Evolutionary conservation across 2,329 filamentous ascomycete genomes (phyloP), one percentile per base, ranked within the genome.

Genomic region (Leptodontidium sp.): DNA sequence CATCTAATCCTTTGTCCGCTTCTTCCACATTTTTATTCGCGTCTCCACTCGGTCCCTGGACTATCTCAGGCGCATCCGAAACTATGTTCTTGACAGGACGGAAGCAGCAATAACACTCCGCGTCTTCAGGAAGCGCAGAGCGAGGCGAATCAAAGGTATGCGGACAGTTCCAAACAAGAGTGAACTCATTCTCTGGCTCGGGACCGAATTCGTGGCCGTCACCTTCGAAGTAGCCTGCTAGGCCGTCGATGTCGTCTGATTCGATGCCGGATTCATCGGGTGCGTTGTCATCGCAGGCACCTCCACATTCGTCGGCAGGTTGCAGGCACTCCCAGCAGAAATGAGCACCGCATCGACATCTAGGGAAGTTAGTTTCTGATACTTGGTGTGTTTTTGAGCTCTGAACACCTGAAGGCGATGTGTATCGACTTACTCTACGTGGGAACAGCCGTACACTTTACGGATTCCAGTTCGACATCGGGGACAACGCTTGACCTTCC

Each of bases 401-500:
- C 21, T 21, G 21, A 21, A 24, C 29, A 58, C 14, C 40, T n/a
- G 2, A 1, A 21, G 12, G 24, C 2, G 43, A 12, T 38, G 26
- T 29, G 14, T 14, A 26, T 40, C 4, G 32, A 67, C 65, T 67
- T 67, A 67, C 61, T 79, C 75, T 71, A 86, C 82, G 61, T 85
- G 82, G 43, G 75, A 74, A 71, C 84, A 87, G 7, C 84, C 85
- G 68, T 73, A 82, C 80, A 85, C 84, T 64, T 80, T 80, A 70
- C 80, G 79, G 17, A 86, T 75, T 9, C 81, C 84, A n/a, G 81
- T 78, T 1, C 79, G 78, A 69, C 84, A 86, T 65, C 82, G 82
- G 0, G 84, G 84, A 65, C 85, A 87, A 9, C 79, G 78, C 73
- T 85, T 86, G 74, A 84, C 83, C 3, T 82, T 81, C 77, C 81